A percentile compares a stretch with the other conserved stretches of the same genome.
These are phyloP conservation scores for Leccinum incarnatum DNA, from an alignment of 768 basidiomycete genomes.

Conservation along the genomic window DNA sequence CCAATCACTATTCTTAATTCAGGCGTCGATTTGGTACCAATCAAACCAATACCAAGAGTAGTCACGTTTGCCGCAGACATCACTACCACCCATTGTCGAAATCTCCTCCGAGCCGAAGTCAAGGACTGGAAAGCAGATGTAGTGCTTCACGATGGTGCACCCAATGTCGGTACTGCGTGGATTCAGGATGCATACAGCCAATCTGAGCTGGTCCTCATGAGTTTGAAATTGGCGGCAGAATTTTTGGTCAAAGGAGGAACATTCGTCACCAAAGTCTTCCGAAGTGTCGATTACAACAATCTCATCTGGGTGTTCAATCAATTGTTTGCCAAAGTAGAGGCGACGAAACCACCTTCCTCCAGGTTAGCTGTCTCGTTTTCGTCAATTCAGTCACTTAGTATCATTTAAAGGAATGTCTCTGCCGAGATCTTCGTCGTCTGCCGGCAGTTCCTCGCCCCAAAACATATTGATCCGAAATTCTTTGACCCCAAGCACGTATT, in stretches of 20 bases:
- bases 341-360: conserved; percentile 97
- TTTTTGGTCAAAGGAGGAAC: conserved; percentile 91
- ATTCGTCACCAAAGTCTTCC: conserved; percentile 98
- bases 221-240: conserved; percentile 91
- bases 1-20: conserved; percentile 9
- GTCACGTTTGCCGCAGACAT: conserved; percentile 93
- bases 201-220: conserved; percentile 94
- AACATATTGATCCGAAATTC: conserved; percentile 96
- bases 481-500: conserved; percentile 97
- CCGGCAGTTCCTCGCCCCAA: conserved; percentile 90
- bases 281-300: conserved; percentile 97
- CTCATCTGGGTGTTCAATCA: conserved; percentile 99
- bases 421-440: conserved; percentile 99
- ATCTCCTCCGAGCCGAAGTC: conserved; percentile 78
- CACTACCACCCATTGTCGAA: conserved; percentile 87
- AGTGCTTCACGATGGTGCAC: conserved; percentile 97
- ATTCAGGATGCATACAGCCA: conserved; percentile 98
- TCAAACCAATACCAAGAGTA: conserved; percentile 92
- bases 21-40: conserved; percentile 96
- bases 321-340: conserved; percentile 93
- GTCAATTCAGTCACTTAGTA: not conserved
- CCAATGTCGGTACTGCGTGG: conserved; percentile 99
- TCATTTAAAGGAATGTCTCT: conserved; percentile 78
- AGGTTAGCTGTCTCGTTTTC: conserved; percentile 49
- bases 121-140: conserved; percentile 99